Evolutionary conservation across 1,284 basidiomycete genomes (phyloP), one percentile per base, ranked within the genome.

Genomic region (Trichosporon sp.): DNA sequence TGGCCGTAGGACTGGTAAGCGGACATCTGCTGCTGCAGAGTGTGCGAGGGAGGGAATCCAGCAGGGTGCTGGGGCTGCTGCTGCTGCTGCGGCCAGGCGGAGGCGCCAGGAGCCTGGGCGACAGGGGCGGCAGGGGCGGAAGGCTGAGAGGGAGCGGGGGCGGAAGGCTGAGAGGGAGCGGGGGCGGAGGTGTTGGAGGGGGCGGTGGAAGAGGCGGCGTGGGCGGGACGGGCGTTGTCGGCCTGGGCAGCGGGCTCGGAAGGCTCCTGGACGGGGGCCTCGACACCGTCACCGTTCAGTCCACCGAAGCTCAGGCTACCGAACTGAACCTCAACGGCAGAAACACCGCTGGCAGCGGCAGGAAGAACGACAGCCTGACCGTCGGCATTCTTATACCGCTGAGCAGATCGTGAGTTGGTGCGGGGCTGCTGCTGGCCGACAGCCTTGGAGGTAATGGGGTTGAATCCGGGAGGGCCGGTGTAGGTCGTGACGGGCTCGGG

Each of bases 381-480:
- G 63, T 84, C 83, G 56, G 81, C 77, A 67, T 80, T 78, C 77
- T 82, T 83, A 81, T 79, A 82, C 68, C 84, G 75, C 66, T 79
- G 77, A 59, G 82, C 81, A 65, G 79, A 78, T 59, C 83, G 80
- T 1, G 81, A 84, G 70, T 76, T 80, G n/a, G 81, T 82, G 70
- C 82, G 77, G 16, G 76, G 75, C 56, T 76, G 78, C 48, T 74
- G 31, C 38, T 40, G 38, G 72, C 73, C 64, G 71, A 67, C 66
- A 54, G 73, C 59, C 71, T 77, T 77, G 51, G 79, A 63, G 11
- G 78, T 74, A 38, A 80, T 73, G n/a, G 79, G 77, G 78, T 81
- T 83, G 78, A 85, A 83, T 10, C 84, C 84, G 37, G 84, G 84
- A 61, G 84, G 84, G 16, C 83, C 83, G 40, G 81, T 81, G 75